phyloP scores from a whole-genome alignment of 768 basidiomycete genomes.

The Boletus rubescentipes region DNA sequence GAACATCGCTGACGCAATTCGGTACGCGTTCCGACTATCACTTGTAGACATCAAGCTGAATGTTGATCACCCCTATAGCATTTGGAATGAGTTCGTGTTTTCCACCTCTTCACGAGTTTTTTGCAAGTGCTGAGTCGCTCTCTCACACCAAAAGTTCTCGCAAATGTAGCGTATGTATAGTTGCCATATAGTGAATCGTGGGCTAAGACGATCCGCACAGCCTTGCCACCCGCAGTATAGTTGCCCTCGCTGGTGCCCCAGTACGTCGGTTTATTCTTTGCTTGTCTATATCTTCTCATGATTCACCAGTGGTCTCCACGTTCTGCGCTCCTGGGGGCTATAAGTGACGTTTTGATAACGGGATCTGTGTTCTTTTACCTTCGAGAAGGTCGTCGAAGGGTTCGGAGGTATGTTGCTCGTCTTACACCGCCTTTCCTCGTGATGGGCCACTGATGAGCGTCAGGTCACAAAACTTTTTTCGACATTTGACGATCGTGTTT shows the following conservation, averaged over 20 bases:
- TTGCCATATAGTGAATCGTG: no score
- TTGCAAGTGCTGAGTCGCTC: no score
- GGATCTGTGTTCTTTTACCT: conserved; percentile 23
- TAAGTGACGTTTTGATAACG: conserved; percentile 17
- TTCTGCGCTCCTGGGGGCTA: conserved; percentile 28
- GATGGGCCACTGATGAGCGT: no score
- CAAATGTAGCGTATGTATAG: no score
- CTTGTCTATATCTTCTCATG: neutral
- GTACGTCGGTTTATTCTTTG: neutral
- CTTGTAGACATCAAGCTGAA: neutral
- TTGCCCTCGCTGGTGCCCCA: neutral
- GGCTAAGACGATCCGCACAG: conserved; percentile 2
- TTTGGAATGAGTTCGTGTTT: conserved; percentile 12
- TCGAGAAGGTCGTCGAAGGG: conserved; percentile 9
- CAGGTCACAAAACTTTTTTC: conserved; percentile 8
- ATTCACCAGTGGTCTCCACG: conserved; percentile 13
- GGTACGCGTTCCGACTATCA: neutral
- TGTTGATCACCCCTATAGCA: neutral
- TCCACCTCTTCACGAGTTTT: no score
- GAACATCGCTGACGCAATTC: conserved; percentile 4
- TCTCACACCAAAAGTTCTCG: no score
- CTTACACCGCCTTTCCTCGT: no score
- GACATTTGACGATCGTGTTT: conserved; percentile 14
- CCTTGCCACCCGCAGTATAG: neutral
- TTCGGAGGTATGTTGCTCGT: conserved; percentile 5